Percentiles rank a stretch among this genome's conserved stretches.
phyloP scores from a whole-genome alignment of 257 asterid species.

The Solanum clarkiae region DNA sequence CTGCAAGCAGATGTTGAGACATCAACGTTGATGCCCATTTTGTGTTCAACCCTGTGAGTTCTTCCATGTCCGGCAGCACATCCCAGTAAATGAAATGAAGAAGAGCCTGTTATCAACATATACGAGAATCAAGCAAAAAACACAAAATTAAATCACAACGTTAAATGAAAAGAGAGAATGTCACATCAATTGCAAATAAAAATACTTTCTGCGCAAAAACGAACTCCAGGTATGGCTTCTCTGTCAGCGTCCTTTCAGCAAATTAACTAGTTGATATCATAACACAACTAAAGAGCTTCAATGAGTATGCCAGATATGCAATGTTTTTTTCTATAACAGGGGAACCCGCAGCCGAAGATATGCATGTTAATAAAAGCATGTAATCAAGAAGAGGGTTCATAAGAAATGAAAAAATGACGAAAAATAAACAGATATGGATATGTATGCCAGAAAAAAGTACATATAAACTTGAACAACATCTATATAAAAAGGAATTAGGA shows the following conservation, averaged over 20 bases:
- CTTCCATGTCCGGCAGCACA: conserved; percentile 72
- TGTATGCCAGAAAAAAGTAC: neutral
- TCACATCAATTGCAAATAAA: neutral
- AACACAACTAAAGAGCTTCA: neutral
- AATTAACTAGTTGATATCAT: neutral
- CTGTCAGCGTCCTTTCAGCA: neutral
- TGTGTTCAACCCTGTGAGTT: conserved; percentile 72
- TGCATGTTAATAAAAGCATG: neutral
- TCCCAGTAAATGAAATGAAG: conserved; percentile 92
- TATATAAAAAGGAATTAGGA: neutral
- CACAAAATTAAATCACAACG: neutral
- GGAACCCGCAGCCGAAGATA: neutral
- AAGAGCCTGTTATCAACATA: conserved; percentile 45
- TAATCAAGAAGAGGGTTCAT: neutral
- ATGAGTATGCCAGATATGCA: neutral
- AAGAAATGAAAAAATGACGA: neutral
- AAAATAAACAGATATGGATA: neutral
- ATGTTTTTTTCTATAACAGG: neutral
- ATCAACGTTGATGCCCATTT: conserved; percentile 87
- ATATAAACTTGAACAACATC: neutral
- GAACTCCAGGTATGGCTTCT: neutral
- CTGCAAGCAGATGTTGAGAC: conserved; percentile 95
- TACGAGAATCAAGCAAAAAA: neutral
- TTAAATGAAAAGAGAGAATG: neutral
- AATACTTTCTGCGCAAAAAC: neutral